A percentile compares a stretch with the other conserved stretches of the same genome.
Evolutionary conservation across 305 asterid genomes (phyloP).

Genomic region (Withania somnifera): DNA sequence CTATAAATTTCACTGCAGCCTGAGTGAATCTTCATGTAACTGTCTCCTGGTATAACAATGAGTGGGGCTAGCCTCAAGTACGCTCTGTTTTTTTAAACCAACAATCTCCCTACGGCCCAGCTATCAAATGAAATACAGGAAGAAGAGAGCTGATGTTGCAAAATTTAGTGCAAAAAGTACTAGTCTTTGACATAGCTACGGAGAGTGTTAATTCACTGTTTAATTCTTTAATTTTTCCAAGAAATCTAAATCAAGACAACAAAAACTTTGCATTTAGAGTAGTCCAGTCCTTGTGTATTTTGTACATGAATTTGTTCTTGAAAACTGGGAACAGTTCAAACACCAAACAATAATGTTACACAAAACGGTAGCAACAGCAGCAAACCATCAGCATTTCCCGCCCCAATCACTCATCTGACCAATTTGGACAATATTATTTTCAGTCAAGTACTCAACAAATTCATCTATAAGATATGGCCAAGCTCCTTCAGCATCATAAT

Average conservation of each 20-base stretch:
- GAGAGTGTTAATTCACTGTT: background rate
- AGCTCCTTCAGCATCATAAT: constrained; percentile 93
- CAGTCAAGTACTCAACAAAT: constrained; percentile 80
- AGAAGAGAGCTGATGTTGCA: background rate
- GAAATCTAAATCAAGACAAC: background rate
- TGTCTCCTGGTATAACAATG: too few relatives aligned
- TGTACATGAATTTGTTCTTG: constrained; percentile 4
- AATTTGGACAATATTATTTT: constrained; percentile 55
- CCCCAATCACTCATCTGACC: constrained; percentile 64
- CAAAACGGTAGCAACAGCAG: background rate
- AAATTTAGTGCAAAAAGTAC: background rate
- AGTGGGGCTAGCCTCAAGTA: too few relatives aligned
- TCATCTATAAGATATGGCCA: constrained; percentile 99
- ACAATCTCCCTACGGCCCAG: background rate
- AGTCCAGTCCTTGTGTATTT: background rate
- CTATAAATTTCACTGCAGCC: too few relatives aligned
- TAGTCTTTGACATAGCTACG: background rate
- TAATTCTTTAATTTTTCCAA: background rate
- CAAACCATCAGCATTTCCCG: constrained; percentile 32
- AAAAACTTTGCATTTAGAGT: background rate
- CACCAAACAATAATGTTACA: background rate
- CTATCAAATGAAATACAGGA: constrained; percentile 16
- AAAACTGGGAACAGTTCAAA: background rate
- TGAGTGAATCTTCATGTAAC: too few relatives aligned
- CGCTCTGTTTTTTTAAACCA: too few relatives aligned